Conservation (phyloP, 495 filamentous ascomycete species). For the Trichoderma virens region DNA sequence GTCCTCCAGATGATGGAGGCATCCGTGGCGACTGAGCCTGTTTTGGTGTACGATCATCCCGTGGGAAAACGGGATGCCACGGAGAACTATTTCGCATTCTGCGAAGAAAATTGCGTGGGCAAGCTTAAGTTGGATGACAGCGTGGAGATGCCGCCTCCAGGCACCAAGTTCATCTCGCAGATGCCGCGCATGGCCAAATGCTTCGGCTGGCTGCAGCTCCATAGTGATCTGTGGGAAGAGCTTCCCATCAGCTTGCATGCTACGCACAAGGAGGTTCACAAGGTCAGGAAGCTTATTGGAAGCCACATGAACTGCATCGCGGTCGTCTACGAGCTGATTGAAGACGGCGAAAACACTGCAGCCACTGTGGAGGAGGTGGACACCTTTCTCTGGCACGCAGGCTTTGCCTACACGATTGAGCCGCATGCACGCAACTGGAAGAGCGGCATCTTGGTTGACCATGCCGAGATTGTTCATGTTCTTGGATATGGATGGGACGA, state of each 20-base stretch:
- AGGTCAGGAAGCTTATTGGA: not conserved
- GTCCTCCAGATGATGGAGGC: slow-evolving; percentile 10
- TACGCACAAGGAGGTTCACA: not conserved
- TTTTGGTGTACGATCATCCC: not conserved
- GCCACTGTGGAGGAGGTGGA: not conserved
- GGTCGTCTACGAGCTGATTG: slow-evolving; percentile 1
- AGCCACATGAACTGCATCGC: not conserved
- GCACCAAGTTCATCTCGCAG: not conserved
- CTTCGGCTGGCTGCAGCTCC: slow-evolving; percentile 8
- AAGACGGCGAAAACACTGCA: not conserved
- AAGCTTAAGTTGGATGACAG: not conserved
- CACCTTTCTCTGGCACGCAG: slow-evolving; percentile 7
- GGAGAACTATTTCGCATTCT: not conserved
- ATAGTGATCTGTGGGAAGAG: not conserved
- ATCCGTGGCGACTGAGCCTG: not conserved
- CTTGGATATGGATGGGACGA: slow-evolving; percentile 2
- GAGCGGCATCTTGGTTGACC: slow-evolving; percentile 11
- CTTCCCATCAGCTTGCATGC: not conserved
- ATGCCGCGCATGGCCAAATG: slow-evolving; percentile 4
- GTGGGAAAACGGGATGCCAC: not conserved
- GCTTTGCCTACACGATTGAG: not conserved
- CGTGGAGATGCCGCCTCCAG: not conserved
- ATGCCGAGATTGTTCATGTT: slow-evolving; percentile 6
- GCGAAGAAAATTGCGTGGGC: not conserved
- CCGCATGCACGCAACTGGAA: slow-evolving; percentile 10